Percentiles rank a stretch among this genome's conserved stretches.
phyloP scores from a whole-genome alignment of 176 grass and related monocot genomes.

The Areca catechu region DNA sequence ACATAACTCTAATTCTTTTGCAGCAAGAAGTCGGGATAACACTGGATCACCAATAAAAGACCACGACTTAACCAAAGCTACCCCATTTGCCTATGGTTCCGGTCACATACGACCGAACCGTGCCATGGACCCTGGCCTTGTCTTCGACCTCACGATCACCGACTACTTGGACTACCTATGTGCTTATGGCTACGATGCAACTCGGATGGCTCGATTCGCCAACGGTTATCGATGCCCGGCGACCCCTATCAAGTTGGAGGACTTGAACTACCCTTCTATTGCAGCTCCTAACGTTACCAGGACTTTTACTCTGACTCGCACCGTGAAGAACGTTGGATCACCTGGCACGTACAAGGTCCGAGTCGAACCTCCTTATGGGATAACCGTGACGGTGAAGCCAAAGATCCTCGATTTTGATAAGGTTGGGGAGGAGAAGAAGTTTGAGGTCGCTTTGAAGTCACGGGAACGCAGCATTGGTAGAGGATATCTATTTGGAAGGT shows the following conservation, averaged over 20 bases:
- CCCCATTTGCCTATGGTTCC: conserved; percentile 46
- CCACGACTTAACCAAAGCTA: conserved; percentile 23
- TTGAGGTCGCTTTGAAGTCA: conserved; percentile 33
- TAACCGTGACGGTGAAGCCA: conserved; percentile 38
- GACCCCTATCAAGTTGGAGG: conserved; percentile 19
- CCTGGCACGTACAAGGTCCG: conserved; percentile 32
- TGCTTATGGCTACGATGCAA: conserved; percentile 29
- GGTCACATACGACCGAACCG: conserved; percentile 65
- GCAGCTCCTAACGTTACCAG: conserved; percentile 18
- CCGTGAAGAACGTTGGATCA: conserved; percentile 53
- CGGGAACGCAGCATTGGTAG: conserved; percentile 21
- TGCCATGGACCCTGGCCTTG: conserved; percentile 58
- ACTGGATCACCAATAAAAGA: conserved; percentile 37
- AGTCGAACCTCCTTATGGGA: conserved; percentile 26
- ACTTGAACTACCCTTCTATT: conserved; percentile 91
- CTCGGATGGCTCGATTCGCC: conserved; percentile 9
- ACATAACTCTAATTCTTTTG: background rate
- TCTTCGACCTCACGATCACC: conserved; percentile 39
- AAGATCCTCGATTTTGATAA: conserved; percentile 27
- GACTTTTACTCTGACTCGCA: conserved; percentile 29
- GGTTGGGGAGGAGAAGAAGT: conserved; percentile 48
- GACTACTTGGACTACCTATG: conserved; percentile 70
- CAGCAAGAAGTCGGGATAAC: conserved; percentile 63
- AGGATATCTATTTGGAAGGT: conserved; percentile 52
- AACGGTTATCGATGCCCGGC: conserved; percentile 38